Percentiles rank a stretch among this genome's conserved stretches.
These are phyloP conservation scores for Candida andamanensis DNA, from an alignment of 805 yeast species.

Conservation along the genomic window DNA sequence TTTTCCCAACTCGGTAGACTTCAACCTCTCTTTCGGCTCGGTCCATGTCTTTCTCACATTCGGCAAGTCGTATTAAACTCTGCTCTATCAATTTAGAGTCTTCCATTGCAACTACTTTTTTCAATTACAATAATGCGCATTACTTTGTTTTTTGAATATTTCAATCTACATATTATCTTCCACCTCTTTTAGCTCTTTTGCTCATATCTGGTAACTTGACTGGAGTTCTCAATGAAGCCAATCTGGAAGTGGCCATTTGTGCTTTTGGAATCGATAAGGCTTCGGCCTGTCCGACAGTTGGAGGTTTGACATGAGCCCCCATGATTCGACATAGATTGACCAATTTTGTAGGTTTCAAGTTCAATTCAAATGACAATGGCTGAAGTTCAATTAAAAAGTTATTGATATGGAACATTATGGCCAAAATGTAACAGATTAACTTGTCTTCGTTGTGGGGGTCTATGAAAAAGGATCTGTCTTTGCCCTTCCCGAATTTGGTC, in stretches of 20 bases:
- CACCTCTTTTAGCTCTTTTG: constrained; percentile 44
- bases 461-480: constrained; percentile 68
- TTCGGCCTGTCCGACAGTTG: constrained; percentile 70
- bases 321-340: constrained; percentile 67
- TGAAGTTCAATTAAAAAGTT: constrained; percentile 68
- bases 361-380: constrained; percentile 80
- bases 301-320: constrained; percentile 74
- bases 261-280: constrained; percentile 62
- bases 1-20: constrained; percentile 44
- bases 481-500: constrained; percentile 65
- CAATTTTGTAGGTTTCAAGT: constrained; percentile 70
- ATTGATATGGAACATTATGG: constrained; percentile 69
- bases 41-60: constrained; percentile 55
- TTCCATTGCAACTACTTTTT: constrained; percentile 4
- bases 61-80: constrained; percentile 43
- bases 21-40: constrained; percentile 58
- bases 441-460: constrained; percentile 90
- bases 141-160: too few species aligned
- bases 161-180: not conserved
- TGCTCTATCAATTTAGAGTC: constrained; percentile 17
- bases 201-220: constrained; percentile 82
- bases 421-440: constrained; percentile 72
- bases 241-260: constrained; percentile 59
- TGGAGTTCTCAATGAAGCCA: constrained; percentile 84
- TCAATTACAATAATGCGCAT: constrained; percentile 1